Base-by-base conservation (phyloP, 805 yeast species). In the Yarrowia divulgata region DNA sequence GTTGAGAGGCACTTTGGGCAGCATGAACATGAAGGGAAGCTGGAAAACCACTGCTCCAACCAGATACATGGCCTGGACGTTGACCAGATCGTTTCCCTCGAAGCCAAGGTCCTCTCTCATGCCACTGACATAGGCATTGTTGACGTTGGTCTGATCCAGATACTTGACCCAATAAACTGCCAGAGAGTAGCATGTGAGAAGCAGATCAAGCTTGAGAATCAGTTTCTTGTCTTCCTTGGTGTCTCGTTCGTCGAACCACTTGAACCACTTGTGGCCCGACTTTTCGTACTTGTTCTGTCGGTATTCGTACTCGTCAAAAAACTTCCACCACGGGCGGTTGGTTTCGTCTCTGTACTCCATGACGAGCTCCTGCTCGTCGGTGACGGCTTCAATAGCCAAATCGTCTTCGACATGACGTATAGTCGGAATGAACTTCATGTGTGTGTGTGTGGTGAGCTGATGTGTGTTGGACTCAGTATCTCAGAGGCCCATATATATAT, bases 111-210 rank as follows among this genome's bases (percentile, higher is more conserved):
- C 87, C 72, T 84, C 87, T 70, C 83, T 77, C 85, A 89, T 81
- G 23, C 90, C 89, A 18, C 88, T 83, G 49, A 86, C 87, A 73
- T 88, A 89, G 0, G 92, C 92, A 73, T 88, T 87, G 71, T 83
- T 83, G 69, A 86, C 79, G 76, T 88, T 89, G 55, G 85, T 80
- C 69, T 82, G 83, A 74, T 89, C 92, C 62, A 89, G 78, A 68
- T 86, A 85, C 75, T 88, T 88, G 68, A 88, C 85, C 90, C 90
- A 89, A 76, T 88, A 88, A 1, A 86, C 87, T 70, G 87, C 77
- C 75, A 87, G 84, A 0, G 89, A 81, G 72, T 86, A 85, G 55
- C 82, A 79, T n/a, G 87, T 81, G 64, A 89, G 77, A 42, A 86
- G 74, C 13, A 86, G 71, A 73, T 88, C 92, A 40, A 88, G 75